Percentiles rank a stretch among this genome's conserved stretches.
phyloP scores from a whole-genome alignment of 495 filamentous ascomycete species.

The Neurospora discreta region DNA sequence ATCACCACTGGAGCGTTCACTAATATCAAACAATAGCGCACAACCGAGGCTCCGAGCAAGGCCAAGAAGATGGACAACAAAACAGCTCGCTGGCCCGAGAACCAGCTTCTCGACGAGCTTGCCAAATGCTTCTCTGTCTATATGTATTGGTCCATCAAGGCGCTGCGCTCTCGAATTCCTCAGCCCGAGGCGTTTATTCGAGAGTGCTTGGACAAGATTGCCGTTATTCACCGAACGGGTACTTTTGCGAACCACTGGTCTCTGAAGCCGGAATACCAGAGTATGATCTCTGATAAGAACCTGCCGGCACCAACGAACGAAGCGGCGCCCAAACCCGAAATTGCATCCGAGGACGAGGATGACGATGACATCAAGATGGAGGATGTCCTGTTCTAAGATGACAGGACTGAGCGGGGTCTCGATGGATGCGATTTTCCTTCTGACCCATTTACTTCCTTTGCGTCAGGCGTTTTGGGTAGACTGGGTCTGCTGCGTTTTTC shows the following conservation, averaged over 20 bases:
- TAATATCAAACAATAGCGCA: slow-evolving; percentile 1
- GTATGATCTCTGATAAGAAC: slow-evolving; percentile 38
- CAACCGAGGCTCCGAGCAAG: slow-evolving; percentile 34
- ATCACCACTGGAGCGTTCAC: not conserved
- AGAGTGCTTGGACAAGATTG: slow-evolving; percentile 71
- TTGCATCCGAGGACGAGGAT: slow-evolving; percentile 49
- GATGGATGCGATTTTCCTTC: not conserved
- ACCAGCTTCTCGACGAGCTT: slow-evolving; percentile 74
- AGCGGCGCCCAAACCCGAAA: slow-evolving; percentile 23
- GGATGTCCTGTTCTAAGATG: slow-evolving; percentile 40
- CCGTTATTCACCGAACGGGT: slow-evolving; percentile 66
- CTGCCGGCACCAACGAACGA: slow-evolving; percentile 42
- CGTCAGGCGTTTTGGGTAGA: slow-evolving; percentile 5
- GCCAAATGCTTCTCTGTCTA: slow-evolving; percentile 71
- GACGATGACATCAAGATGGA: slow-evolving; percentile 67
- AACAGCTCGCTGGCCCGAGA: slow-evolving; percentile 72
- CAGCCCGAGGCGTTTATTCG: slow-evolving; percentile 92
- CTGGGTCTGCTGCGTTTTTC: not conserved
- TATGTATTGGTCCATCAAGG: slow-evolving; percentile 82
- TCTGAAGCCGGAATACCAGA: slow-evolving; percentile 59
- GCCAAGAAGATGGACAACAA: slow-evolving; percentile 60
- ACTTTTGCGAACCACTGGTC: slow-evolving; percentile 75
- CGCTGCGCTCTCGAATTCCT: slow-evolving; percentile 54
- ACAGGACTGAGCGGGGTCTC: not conserved
- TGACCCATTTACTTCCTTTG: not conserved